Percentiles rank a stretch among this genome's conserved stretches.
These are phyloP conservation scores for Fusarium sambucinum DNA, from an alignment of 2,329 filamentous ascomycete species.

Conservation along the genomic window DNA sequence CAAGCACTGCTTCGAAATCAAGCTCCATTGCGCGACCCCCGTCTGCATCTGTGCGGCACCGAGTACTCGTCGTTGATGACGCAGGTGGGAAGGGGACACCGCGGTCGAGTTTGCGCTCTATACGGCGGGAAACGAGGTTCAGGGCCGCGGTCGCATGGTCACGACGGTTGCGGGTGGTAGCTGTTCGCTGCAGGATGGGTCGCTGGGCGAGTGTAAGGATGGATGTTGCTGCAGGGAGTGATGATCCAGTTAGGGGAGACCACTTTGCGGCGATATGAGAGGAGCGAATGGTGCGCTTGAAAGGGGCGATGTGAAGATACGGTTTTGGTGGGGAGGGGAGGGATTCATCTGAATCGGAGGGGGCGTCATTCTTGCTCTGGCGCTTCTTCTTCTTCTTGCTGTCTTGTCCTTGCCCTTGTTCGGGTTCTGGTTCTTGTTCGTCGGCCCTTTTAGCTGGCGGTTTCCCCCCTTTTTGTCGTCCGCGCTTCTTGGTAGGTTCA, in stretches of 20 bases:
- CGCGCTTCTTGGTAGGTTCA: conserved; percentile 29
- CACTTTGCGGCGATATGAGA: conserved; percentile 77
- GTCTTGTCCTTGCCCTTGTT: conserved; percentile 8
- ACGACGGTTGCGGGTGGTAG: conserved; percentile 61
- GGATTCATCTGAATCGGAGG: conserved; percentile 37
- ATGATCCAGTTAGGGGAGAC: conserved; percentile 66
- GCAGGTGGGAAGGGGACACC: conserved; percentile 76
- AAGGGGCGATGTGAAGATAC: conserved; percentile 65
- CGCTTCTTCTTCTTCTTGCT: conserved; percentile 34
- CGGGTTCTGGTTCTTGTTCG: neutral
- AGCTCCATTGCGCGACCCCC: conserved; percentile 69
- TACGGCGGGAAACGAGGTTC: conserved; percentile 64
- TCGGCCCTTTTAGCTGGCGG: conserved; percentile 7
- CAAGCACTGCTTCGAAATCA: conserved; percentile 73
- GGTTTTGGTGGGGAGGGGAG: conserved; percentile 50
- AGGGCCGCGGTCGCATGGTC: conserved; percentile 68
- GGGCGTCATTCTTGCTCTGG: conserved; percentile 32
- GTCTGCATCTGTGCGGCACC: conserved; percentile 45
- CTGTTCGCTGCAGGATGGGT: conserved; percentile 70
- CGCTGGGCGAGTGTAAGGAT: conserved; percentile 71
- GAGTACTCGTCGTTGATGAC: conserved; percentile 44
- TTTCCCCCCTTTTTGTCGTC: conserved; percentile 23
- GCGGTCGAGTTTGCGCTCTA: conserved; percentile 68
- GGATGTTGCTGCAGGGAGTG: conserved; percentile 66
- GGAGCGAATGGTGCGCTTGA: conserved; percentile 67